These are phyloP conservation scores for Aspergillus vadensis DNA, from an alignment of 2,329 filamentous ascomycete species.

Conservation along the genomic window DNA sequence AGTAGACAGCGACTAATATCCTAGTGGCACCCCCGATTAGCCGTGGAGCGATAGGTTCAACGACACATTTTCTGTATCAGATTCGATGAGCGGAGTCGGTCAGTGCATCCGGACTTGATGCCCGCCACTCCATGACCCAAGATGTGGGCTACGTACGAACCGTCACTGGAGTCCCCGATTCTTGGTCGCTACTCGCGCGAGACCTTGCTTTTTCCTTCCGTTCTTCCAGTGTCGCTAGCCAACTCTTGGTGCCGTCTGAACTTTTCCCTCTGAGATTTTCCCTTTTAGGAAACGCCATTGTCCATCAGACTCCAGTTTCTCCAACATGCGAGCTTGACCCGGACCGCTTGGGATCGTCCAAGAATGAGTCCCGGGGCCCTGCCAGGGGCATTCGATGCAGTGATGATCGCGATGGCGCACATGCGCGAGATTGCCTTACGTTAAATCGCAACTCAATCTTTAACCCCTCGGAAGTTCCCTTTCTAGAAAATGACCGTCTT, in stretches of 20 bases:
- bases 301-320: not conserved
- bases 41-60: not conserved
- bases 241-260: not conserved
- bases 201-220: not conserved
- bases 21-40: not conserved
- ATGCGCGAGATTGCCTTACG: not conserved
- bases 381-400: not conserved
- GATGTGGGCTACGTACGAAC: not conserved
- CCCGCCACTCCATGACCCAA: not conserved
- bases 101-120: not conserved
- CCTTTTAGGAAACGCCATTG: slow-evolving; percentile 3
- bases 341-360: not conserved
- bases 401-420: not conserved
- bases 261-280: not conserved
- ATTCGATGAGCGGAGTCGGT: not conserved
- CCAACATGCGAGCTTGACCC: not conserved
- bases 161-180: not conserved
- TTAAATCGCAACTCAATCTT: not conserved
- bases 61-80: not conserved
- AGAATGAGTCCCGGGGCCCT: not conserved
- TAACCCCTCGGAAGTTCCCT: not conserved
- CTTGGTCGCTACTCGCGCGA: not conserved
- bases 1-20: not conserved
- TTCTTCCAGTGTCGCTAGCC: not conserved
- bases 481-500: no score